Conservation (phyloP, 2,329 filamentous ascomycete species). For the Aspergillus fumigatus region DNA sequence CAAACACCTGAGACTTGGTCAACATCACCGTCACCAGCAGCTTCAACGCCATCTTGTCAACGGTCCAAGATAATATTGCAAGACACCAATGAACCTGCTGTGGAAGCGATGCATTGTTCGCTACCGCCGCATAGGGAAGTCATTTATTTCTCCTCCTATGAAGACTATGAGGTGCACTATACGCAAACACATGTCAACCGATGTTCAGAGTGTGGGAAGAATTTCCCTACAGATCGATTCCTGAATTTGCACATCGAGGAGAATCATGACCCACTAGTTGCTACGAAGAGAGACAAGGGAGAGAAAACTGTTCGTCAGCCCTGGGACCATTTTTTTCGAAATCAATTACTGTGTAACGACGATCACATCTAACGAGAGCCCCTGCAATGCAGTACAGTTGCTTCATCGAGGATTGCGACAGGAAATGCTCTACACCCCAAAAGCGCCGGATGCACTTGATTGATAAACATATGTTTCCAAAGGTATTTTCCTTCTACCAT, state of each 20-base stretch:
- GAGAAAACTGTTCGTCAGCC: conserved; percentile 69
- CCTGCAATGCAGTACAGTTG: conserved; percentile 67
- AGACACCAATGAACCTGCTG: conserved; percentile 38
- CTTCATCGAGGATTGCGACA: conserved; percentile 83
- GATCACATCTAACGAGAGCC: neutral
- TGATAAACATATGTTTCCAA: conserved; percentile 90
- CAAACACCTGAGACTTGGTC: conserved; percentile 16
- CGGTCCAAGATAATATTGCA: conserved; percentile 57
- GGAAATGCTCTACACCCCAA: conserved; percentile 74
- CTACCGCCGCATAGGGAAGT: conserved; percentile 73
- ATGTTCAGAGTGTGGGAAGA: conserved; percentile 77
- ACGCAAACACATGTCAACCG: conserved; percentile 74
- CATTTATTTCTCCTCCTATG: conserved; percentile 67
- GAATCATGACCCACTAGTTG: conserved; percentile 77
- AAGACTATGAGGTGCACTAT: conserved; percentile 86
- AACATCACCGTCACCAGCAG: conserved; percentile 27
- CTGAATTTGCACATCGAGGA: conserved; percentile 84
- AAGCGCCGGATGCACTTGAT: conserved; percentile 86
- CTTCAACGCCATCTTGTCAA: conserved; percentile 14
- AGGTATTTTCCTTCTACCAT: conserved; percentile 32
- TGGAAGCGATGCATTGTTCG: conserved; percentile 67
- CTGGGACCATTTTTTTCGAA: neutral
- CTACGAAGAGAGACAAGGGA: conserved; percentile 68
- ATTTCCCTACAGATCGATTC: conserved; percentile 80
- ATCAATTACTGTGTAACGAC: neutral